A percentile compares a stretch with the other conserved stretches of the same genome.
phyloP scores from a whole-genome alignment of 2,329 filamentous ascomycete genomes.

The Aspergillus unguis region DNA sequence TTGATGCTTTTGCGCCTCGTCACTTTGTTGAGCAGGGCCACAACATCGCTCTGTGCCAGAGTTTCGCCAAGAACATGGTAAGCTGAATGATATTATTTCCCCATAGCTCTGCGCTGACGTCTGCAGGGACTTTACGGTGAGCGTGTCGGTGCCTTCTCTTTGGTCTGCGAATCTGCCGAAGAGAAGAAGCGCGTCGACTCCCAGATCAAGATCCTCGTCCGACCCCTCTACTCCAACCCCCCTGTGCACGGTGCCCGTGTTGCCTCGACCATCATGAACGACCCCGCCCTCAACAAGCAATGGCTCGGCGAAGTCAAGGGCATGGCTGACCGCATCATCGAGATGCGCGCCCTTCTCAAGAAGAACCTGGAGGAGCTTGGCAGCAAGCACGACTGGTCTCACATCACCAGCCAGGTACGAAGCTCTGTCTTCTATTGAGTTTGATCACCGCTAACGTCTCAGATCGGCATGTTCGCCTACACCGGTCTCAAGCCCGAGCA shows the following conservation, averaged over 20 bases:
- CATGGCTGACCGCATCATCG: constrained; percentile 99
- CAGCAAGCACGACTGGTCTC: constrained; percentile 96
- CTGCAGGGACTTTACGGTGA: constrained; percentile 89
- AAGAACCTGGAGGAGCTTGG: constrained; percentile 91
- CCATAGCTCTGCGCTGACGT: not conserved
- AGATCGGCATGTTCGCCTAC: constrained; percentile 99
- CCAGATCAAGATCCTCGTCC: constrained; percentile 96
- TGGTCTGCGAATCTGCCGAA: constrained; percentile 77
- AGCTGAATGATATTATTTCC: constrained; percentile 20
- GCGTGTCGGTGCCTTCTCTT: constrained; percentile 93
- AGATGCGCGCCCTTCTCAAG: constrained; percentile 92
- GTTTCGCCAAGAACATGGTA: constrained; percentile 99
- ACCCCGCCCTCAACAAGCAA: constrained; percentile 78
- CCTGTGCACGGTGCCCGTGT: constrained; percentile 95
- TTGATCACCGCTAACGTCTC: constrained; percentile 4
- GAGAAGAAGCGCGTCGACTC: constrained; percentile 96
- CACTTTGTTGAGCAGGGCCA: constrained; percentile 93
- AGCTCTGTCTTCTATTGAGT: not conserved
- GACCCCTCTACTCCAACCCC: constrained; percentile 96
- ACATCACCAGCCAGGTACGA: constrained; percentile 81
- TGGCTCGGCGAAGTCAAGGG: constrained; percentile 96
- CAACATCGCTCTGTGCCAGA: constrained; percentile 82
- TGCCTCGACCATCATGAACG: constrained; percentile 86
- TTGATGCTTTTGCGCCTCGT: constrained; percentile 88
- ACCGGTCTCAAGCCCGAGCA: constrained; percentile 87